Percentiles rank a stretch among this genome's conserved stretches.
phyloP scores from a whole-genome alignment of 495 filamentous ascomycete genomes.

The Monascus purpureus region DNA sequence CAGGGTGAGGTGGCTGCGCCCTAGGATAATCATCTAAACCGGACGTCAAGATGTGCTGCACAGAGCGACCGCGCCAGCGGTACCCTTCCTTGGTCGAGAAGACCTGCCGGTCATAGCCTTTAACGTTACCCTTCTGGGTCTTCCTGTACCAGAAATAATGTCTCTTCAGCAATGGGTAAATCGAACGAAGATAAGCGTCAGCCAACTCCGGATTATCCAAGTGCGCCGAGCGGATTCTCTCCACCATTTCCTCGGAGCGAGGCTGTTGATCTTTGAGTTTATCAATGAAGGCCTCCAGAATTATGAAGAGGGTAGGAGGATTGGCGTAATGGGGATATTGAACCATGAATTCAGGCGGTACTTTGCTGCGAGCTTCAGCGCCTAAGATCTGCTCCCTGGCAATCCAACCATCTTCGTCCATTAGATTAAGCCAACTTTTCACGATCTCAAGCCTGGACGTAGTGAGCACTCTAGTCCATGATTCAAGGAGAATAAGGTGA shows the following conservation, averaged over 20 bases:
- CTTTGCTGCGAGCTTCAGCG: constrained; percentile 87
- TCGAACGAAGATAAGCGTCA: constrained; percentile 55
- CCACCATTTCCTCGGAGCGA: constrained; percentile 10
- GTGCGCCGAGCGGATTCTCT: constrained; percentile 39
- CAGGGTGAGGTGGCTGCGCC: constrained; percentile 90
- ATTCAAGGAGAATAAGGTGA: constrained; percentile 2
- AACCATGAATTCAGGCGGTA: constrained; percentile 85
- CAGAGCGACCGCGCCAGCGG: constrained; percentile 86
- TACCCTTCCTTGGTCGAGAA: constrained; percentile 82
- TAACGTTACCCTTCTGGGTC: constrained; percentile 84
- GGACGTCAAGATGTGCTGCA: constrained; percentile 76
- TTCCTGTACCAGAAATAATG: constrained; percentile 91
- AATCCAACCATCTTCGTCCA: constrained; percentile 98
- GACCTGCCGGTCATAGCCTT: constrained; percentile 75
- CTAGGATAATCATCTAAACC: constrained; percentile 94
- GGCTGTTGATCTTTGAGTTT: constrained; percentile 38
- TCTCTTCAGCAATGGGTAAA: constrained; percentile 85
- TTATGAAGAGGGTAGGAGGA: constrained; percentile 90
- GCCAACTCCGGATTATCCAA: constrained; percentile 54
- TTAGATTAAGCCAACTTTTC: constrained; percentile 87
- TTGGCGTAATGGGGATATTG: constrained; percentile 98
- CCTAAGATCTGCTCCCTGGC: constrained; percentile 93
- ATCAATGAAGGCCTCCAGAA: constrained; percentile 68
- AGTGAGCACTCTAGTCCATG: constrained; percentile 1
- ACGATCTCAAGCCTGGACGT: constrained; percentile 60